These are phyloP conservation scores for Ceratocystiopsis brevicomis DNA, from an alignment of 2,329 filamentous ascomycete genomes.

Conservation along the genomic window DNA sequence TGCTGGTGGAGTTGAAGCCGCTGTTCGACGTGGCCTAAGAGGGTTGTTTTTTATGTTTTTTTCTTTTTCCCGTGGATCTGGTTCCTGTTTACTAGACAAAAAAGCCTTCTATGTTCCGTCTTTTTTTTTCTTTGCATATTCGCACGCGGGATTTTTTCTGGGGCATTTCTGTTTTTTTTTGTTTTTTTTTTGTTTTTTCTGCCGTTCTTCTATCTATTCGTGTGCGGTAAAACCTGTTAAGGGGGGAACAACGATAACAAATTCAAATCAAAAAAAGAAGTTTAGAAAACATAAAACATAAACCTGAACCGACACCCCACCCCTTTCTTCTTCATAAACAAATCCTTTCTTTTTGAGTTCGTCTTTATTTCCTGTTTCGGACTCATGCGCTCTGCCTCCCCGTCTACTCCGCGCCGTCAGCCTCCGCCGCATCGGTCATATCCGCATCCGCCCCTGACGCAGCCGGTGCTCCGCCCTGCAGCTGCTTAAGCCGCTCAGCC, in stretches of 20 bases:
- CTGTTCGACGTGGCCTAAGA: slow-evolving; percentile 70
- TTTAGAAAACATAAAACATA: background rate
- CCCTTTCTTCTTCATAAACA: slow-evolving; percentile 1
- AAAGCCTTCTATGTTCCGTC: background rate
- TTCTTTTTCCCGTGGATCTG: too few relatives aligned
- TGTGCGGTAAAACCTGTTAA: too few relatives aligned
- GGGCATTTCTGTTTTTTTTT: too few relatives aligned
- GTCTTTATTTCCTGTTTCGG: too few relatives aligned
- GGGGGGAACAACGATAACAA: background rate
- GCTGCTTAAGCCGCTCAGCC: slow-evolving; percentile 53
- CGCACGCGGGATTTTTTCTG: too few relatives aligned
- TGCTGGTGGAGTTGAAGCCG: slow-evolving; percentile 90
- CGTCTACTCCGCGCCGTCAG: slow-evolving; percentile 27
- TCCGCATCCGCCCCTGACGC: slow-evolving; percentile 27
- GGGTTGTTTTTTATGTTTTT: background rate
- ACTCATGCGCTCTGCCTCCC: slow-evolving; percentile 13
- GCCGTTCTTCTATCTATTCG: too few relatives aligned
- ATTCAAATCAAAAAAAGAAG: background rate
- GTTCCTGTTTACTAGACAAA: background rate
- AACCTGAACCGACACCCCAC: background rate
- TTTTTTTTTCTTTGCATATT: too few relatives aligned
- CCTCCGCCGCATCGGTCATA: slow-evolving; percentile 42
- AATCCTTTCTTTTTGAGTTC: background rate
- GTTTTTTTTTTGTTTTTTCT: too few relatives aligned
- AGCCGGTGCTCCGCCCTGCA: slow-evolving; percentile 49